Conservation (phyloP, 768 basidiomycete species). For the Russula brevipes region DNA sequence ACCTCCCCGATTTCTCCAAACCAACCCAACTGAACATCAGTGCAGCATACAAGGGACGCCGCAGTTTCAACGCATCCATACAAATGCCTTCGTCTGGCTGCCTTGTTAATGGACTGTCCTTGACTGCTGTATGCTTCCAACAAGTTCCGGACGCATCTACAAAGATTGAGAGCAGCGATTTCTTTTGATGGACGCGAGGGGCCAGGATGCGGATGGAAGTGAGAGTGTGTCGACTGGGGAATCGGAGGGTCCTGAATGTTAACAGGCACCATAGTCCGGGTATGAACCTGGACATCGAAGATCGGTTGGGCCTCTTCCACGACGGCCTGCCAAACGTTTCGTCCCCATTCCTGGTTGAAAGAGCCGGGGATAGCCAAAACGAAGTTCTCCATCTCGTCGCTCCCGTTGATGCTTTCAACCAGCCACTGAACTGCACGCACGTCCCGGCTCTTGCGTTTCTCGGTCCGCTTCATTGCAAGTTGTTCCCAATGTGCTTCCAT, state of each 20-base stretch:
- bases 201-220: neutral
- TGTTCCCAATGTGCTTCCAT: neutral
- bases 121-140: neutral
- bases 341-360: neutral
- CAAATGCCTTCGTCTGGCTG: neutral
- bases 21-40: neutral
- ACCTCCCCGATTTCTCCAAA: conserved; percentile 2
- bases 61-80: neutral
- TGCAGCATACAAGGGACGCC: neutral
- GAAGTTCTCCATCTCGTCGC: neutral
- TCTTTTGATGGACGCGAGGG: neutral
- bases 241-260: too few species aligned
- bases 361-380: neutral
- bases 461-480: neutral
- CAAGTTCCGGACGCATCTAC: neutral
- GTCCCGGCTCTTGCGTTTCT: neutral
- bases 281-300: neutral
- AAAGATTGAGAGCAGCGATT: neutral
- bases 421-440: neutral
- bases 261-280: too few species aligned
- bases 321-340: neutral
- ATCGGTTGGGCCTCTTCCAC: neutral
- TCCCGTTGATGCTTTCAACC: neutral
- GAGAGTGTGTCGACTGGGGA: too few species aligned
- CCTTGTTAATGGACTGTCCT: neutral